phyloP scores from a whole-genome alignment of 225 moss, liverwort and hornwort genomes.

The Bryum argenteum region DNA sequence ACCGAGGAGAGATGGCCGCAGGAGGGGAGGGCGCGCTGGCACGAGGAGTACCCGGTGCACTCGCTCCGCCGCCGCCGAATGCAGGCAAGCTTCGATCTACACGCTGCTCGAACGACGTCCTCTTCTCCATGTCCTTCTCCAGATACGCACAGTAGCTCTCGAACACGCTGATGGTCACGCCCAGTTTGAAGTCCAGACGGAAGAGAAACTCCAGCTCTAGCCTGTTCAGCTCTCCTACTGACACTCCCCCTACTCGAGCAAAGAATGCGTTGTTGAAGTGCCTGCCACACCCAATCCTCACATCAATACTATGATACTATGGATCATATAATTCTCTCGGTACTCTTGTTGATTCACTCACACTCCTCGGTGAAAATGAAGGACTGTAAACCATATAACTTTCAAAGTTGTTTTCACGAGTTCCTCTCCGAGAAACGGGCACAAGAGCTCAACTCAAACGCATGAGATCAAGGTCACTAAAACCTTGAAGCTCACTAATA shows the following conservation, averaged over 20 bases:
- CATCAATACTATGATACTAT: too few species aligned
- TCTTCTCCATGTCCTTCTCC: constrained; percentile 66
- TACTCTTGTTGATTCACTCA: too few species aligned
- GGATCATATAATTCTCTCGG: too few species aligned
- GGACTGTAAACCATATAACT: too few species aligned
- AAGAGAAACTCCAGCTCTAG: constrained; percentile 88
- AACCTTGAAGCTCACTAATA: too few species aligned
- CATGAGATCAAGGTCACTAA: too few species aligned
- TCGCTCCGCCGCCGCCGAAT: constrained; percentile 25
- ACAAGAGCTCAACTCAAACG: too few species aligned
- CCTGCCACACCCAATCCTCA: constrained; percentile 38
- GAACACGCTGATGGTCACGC: constrained; percentile 74
- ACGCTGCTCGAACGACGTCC: constrained; percentile 28
- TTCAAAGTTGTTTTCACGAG: too few species aligned
- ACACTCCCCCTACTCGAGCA: constrained; percentile 91
- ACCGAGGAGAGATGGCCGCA: constrained; percentile 37
- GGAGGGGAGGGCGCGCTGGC: constrained; percentile 36
- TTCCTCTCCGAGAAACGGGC: too few species aligned
- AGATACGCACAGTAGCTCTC: constrained; percentile 89
- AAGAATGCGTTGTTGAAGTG: constrained; percentile 98
- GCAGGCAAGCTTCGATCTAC: constrained; percentile 64
- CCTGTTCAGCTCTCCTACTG: constrained; percentile 76
- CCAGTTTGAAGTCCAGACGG: constrained; percentile 83
- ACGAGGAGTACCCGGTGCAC: constrained; percentile 36
- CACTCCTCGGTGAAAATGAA: too few species aligned